Base-by-base conservation (phyloP, 1,284 basidiomycete species). In the Puccinia polysora region DNA sequence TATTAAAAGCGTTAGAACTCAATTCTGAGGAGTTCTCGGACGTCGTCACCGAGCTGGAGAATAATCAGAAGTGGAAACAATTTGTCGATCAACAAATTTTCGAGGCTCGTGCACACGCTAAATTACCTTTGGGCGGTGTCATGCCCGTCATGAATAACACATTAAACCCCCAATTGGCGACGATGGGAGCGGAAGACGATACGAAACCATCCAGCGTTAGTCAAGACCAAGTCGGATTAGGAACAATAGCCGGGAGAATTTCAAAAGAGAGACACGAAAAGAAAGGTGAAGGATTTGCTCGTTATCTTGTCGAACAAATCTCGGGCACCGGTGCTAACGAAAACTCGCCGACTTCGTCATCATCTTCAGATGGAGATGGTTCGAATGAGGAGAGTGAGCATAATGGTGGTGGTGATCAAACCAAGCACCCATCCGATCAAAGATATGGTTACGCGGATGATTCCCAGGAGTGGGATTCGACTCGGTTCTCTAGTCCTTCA, bases 51-150 rank as follows among this genome's bases (percentile, higher is more conserved):
- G 82, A 83, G 60, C 86, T 86, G 73, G 88, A 88, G 40, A 88
- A 88, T 3, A 85, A 87, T 69, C 88, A 88, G 0, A 89, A 87
- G 65, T 96, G 93, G 93, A 87, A 90, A 74, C 85, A 88, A 45
- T 96, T 91, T 76, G 89, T 95, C 52, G 86, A 84, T 6, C 89
- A 89, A 2, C 83, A 89, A 40, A 89, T 91, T 77, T 84, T 86
- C 53, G 90, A 94, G 79, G 90, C 91, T n/a, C 90, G 91, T 80
- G 85, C 85, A 74, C 85, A 86, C 65, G 89, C 95, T 77, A 84
- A 84, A n/a, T 85, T 85, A 74, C 83, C 89, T 10, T 83, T 96
- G 3, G 92, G 91, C 2, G 93, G 92, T 18, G 82, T 82, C n/a
- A 81, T 78, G 49, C 74, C 65, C 2, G 40, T 63, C 43, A 49